Evolutionary conservation across 768 basidiomycete genomes (phyloP).

Genomic region (Termitomyces sp.): DNA sequence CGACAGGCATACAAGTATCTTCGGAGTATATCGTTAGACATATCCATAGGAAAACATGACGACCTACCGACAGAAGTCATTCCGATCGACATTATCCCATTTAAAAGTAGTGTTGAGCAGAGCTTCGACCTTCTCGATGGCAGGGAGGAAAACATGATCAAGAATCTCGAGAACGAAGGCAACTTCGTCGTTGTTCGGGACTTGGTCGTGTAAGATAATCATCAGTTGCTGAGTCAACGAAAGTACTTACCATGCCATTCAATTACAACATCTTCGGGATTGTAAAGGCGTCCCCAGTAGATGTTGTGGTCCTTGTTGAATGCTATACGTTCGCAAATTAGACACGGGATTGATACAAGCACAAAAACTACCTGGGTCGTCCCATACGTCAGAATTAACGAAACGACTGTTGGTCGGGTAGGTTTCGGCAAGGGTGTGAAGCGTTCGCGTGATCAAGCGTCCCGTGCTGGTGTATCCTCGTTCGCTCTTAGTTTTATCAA

Average conservation of each 20-base stretch:
- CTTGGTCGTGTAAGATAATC: constrained; percentile 24
- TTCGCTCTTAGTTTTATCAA: constrained; percentile 83
- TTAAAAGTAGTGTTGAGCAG: constrained; percentile 50
- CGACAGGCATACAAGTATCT: constrained; percentile 68
- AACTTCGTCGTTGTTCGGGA: constrained; percentile 68
- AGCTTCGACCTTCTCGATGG: constrained; percentile 61
- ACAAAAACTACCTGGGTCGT: constrained; percentile 52
- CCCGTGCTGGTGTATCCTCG: constrained; percentile 83
- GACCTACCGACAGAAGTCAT: constrained; percentile 79
- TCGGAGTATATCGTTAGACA: neutral
- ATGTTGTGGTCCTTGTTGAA: constrained; percentile 60
- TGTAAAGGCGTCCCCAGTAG: constrained; percentile 80
- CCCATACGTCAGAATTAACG: constrained; percentile 80
- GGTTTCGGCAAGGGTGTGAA: constrained; percentile 70
- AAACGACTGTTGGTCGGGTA: constrained; percentile 80
- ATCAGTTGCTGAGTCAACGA: neutral
- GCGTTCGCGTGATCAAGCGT: constrained; percentile 67
- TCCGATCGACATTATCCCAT: constrained; percentile 67
- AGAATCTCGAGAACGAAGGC: constrained; percentile 78
- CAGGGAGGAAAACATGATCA: constrained; percentile 60
- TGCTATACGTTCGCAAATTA: constrained; percentile 31
- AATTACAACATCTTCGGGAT: constrained; percentile 73
- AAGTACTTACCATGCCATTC: constrained; percentile 77
- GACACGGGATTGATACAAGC: constrained; percentile 2
- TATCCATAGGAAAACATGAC: neutral